Evolutionary conservation across 2,329 filamentous ascomycete species (phyloP).

Genomic region (Trichophaea hybrida): DNA sequence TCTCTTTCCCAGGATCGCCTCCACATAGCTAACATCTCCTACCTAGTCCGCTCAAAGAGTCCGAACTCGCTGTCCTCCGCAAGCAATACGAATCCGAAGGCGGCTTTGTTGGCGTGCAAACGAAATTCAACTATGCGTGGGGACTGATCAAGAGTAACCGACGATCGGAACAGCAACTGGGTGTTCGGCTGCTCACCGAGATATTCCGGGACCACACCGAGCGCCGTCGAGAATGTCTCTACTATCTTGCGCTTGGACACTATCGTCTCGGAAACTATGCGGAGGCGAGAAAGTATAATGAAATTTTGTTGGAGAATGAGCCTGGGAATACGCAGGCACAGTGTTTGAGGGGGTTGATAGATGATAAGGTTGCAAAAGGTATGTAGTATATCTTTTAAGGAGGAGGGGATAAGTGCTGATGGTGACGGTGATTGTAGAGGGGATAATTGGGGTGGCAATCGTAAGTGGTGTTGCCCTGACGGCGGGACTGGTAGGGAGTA

Average conservation of each 20-base stretch:
- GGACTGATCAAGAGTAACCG: constrained; percentile 85
- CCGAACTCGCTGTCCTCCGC: constrained; percentile 82
- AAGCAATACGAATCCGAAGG: constrained; percentile 96
- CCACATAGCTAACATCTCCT: constrained; percentile 3
- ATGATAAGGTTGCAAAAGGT: constrained; percentile 78
- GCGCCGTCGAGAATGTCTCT: constrained; percentile 90
- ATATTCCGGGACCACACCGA: constrained; percentile 92
- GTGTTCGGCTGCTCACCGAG: constrained; percentile 75
- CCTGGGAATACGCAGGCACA: constrained; percentile 79
- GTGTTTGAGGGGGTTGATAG: constrained; percentile 74
- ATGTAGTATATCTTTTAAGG: constrained; percentile 4
- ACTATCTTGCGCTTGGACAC: constrained; percentile 93
- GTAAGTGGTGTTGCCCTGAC: constrained; percentile 84
- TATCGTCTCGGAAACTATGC: constrained; percentile 97
- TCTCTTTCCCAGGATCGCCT: not conserved
- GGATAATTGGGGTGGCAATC: constrained; percentile 85
- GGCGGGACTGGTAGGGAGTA: constrained; percentile 79
- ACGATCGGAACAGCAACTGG: constrained; percentile 80
- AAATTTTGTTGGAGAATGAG: constrained; percentile 78
- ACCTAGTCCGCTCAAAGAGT: constrained; percentile 66
- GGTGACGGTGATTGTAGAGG: constrained; percentile 41
- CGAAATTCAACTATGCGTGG: constrained; percentile 99
- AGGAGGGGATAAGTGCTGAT: not conserved
- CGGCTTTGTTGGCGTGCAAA: constrained; percentile 90
- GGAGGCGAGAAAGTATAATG: constrained; percentile 88